Evolutionary conservation across 1,284 basidiomycete genomes (phyloP), one percentile per base, ranked within the genome.

Genomic region (Leucoagaricus sp.): DNA sequence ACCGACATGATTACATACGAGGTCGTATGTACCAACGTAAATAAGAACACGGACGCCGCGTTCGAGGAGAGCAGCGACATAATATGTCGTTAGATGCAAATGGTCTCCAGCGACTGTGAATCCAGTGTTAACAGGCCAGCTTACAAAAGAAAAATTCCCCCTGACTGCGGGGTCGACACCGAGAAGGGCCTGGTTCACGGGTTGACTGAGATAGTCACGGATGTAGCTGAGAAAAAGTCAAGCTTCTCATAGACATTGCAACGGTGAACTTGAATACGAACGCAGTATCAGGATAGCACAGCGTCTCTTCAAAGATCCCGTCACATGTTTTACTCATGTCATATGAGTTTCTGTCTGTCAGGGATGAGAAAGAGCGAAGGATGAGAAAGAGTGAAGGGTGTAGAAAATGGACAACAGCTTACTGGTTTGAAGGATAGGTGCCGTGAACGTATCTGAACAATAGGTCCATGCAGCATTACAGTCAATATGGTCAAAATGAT

Each of bases 1-100:
- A 2, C 84, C 86, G 15, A 89, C 70, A 83, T 86, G 87, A 68
- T 89, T 91, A 67, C 87, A 90, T 58, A 87, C 84, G 75, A 78
- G 88, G 66, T 90, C 88, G 50, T 83, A 82, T 2, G 77, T 78
- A 1, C 88, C 88, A 5, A 84, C 86, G 63, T 91, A 91, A 58
- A 91, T 82, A 19, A 94, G 78, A 3, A 87, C 84, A 6, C 81
- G 75, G 28, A 94, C 73, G 1, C 83, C 84, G 23, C 89, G 81
- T 65, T 93, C 90, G n/a, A 93, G 81, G 29, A 95, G 78, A 1
- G 77, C 85, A 1, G 82, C 78, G 57, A 93, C 76, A 65, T 93
- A 79, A 69, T 63, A 75, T 70, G 0, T 78, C 79, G 4, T 9
- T 13, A 71, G 65, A 58, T 78, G 79, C 42, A 70, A 62, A 13